Conservation (phyloP, 2,329 filamentous ascomycete species). For the Ophiostoma novo-ulmi region DNA sequence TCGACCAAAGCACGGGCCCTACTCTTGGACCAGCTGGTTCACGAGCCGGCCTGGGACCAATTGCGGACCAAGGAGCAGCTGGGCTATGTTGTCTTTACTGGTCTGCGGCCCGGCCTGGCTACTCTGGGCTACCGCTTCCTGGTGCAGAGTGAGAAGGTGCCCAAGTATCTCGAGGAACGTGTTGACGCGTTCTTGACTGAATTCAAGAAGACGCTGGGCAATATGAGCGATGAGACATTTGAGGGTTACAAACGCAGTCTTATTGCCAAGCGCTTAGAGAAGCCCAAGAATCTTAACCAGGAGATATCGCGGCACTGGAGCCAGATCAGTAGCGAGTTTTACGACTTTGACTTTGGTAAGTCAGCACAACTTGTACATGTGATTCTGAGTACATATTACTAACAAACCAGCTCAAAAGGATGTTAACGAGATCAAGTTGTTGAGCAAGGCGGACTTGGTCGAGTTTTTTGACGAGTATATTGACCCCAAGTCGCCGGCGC, state of each 20-base stretch:
- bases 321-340: slow-evolving; percentile 79
- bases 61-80: slow-evolving; percentile 95
- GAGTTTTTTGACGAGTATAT: slow-evolving; percentile 75
- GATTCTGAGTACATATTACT: not conserved
- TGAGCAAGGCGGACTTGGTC: slow-evolving; percentile 75
- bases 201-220: slow-evolving; percentile 60
- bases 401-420: slow-evolving; percentile 60
- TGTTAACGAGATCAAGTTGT: slow-evolving; percentile 63
- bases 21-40: slow-evolving; percentile 81
- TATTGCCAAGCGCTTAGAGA: slow-evolving; percentile 80
- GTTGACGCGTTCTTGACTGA: slow-evolving; percentile 77
- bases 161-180: slow-evolving; percentile 75
- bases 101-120: slow-evolving; percentile 64
- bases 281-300: slow-evolving; percentile 83
- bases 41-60: slow-evolving; percentile 92
- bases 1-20: slow-evolving; percentile 67
- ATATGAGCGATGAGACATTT: slow-evolving; percentile 80
- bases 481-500: slow-evolving; percentile 62
- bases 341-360: slow-evolving; percentile 78
- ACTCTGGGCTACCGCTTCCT: slow-evolving; percentile 83
- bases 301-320: slow-evolving; percentile 80
- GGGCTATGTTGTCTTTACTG: slow-evolving; percentile 91
- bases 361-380: slow-evolving; percentile 35
- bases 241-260: slow-evolving; percentile 87
- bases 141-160: slow-evolving; percentile 85